Evolutionary conservation across 108 stramenopile genomes (phyloP).

Genomic region (Fistulifera solaris): DNA sequence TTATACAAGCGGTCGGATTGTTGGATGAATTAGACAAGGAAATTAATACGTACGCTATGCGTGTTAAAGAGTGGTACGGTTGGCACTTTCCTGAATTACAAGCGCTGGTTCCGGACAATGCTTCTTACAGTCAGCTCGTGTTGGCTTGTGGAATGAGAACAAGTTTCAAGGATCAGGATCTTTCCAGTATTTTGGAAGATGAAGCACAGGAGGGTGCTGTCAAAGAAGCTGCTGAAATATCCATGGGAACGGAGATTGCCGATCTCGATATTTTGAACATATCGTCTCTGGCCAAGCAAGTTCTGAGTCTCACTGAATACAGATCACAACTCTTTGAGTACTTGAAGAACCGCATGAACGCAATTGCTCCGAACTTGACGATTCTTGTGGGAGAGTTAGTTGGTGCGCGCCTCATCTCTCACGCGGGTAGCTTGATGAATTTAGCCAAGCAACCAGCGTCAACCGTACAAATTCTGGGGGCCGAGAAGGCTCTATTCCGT

Average conservation of each 20-base stretch:
- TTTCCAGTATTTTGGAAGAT: conserved; percentile 87
- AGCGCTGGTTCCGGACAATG: conserved; percentile 94
- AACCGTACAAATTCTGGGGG: conserved; percentile 98
- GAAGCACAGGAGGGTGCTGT: conserved; percentile 78
- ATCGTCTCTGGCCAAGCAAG: conserved; percentile 88
- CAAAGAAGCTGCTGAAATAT: conserved; percentile 97
- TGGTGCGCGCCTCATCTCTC: conserved; percentile 97
- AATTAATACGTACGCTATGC: conserved; percentile 99
- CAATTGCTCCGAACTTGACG: conserved; percentile 99
- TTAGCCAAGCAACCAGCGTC: conserved; percentile 99
- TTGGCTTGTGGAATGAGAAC: conserved; percentile 85
- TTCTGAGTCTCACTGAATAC: conserved; percentile 95
- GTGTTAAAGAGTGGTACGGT: conserved; percentile 99
- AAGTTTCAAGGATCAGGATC: conserved; percentile 74
- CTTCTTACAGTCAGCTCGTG: conserved; percentile 92
- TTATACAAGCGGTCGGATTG: conserved; percentile 99
- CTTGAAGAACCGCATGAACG: conserved; percentile 98
- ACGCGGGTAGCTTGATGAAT: conserved; percentile 98
- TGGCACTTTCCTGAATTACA: conserved; percentile 99
- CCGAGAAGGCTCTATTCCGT: conserved; percentile 99
- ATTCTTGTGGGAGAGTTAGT: conserved; percentile 98
- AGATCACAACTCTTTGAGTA: conserved; percentile 98
- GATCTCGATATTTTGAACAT: conserved; percentile 93
- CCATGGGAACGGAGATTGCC: conserved; percentile 99
- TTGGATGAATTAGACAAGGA: conserved; percentile 99